These are phyloP conservation scores for Sutorius australiensis DNA, from an alignment of 768 basidiomycete species.

Conservation along the genomic window DNA sequence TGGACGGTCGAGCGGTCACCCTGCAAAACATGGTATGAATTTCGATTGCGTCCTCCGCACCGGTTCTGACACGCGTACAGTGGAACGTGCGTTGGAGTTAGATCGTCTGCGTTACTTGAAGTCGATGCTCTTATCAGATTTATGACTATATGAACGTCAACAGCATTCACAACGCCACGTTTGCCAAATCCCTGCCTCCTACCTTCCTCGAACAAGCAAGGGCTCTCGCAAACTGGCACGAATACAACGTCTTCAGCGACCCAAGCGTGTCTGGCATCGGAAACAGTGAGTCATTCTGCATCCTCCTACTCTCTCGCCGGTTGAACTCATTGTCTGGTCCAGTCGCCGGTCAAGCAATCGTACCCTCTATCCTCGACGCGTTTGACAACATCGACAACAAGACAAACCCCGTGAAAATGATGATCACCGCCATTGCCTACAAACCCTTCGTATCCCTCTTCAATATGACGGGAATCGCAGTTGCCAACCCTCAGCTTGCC, in stretches of 20 bases:
- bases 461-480: slow-evolving; percentile 64
- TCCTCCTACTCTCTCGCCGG: neutral
- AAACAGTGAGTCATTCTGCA: slow-evolving; percentile 44
- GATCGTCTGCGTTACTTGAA: neutral
- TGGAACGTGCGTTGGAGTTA: slow-evolving; percentile 40
- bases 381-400: slow-evolving; percentile 49
- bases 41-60: neutral
- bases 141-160: slow-evolving; percentile 75
- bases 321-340: neutral
- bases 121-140: slow-evolving; percentile 37
- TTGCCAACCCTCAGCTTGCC: slow-evolving; percentile 49
- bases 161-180: slow-evolving; percentile 59
- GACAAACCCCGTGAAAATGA: slow-evolving; percentile 52
- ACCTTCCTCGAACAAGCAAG: slow-evolving; percentile 52
- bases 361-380: slow-evolving; percentile 55
- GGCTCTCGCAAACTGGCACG: slow-evolving; percentile 68
- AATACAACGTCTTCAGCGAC: slow-evolving; percentile 63
- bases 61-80: slow-evolving; percentile 23
- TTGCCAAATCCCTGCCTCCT: slow-evolving; percentile 43
- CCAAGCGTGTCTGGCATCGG: slow-evolving; percentile 53
- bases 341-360: slow-evolving; percentile 67
- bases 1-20: slow-evolving; percentile 50
- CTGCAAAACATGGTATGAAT: slow-evolving; percentile 54
- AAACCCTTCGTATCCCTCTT: slow-evolving; percentile 77
- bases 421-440: slow-evolving; percentile 62